phyloP scores from a whole-genome alignment of 805 yeast genomes.

The Wickerhamomyces rabaulensis region DNA sequence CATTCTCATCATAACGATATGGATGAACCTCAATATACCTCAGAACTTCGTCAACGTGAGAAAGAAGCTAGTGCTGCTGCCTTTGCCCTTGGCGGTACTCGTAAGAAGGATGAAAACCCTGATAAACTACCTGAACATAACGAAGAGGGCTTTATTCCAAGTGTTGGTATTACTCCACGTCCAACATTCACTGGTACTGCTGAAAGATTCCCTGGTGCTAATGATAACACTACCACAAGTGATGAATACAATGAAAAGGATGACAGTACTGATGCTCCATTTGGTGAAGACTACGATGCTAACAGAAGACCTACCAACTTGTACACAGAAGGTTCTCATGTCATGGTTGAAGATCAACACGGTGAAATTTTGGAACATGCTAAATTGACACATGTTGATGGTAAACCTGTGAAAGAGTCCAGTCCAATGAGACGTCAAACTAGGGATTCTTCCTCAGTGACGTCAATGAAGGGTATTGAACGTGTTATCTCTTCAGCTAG shows the following conservation, averaged over 20 bases:
- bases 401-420: constrained; percentile 3
- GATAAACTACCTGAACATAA: constrained; percentile 10
- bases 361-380: constrained; percentile 75
- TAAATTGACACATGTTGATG: constrained; percentile 29
- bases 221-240: constrained; percentile 1
- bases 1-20: constrained; percentile 16
- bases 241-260: constrained; percentile 7
- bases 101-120: not conserved
- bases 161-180: constrained; percentile 21
- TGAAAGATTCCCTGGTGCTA: constrained; percentile 9
- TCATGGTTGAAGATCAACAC: constrained; percentile 74
- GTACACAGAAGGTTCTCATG: constrained; percentile 62
- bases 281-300: constrained; percentile 19
- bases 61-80: constrained; percentile 39
- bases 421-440: constrained; percentile 3
- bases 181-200: constrained; percentile 10
- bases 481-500: constrained; percentile 5
- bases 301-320: constrained; percentile 34
- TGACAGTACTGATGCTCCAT: not conserved
- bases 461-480: constrained; percentile 11
- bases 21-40: constrained; percentile 22
- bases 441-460: constrained; percentile 17
- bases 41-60: constrained; percentile 35
- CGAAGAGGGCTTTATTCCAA: constrained; percentile 12
- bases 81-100: constrained; percentile 32